phyloP scores from a whole-genome alignment of 805 yeast species.

The Yarrowia phangngaensis region DNA sequence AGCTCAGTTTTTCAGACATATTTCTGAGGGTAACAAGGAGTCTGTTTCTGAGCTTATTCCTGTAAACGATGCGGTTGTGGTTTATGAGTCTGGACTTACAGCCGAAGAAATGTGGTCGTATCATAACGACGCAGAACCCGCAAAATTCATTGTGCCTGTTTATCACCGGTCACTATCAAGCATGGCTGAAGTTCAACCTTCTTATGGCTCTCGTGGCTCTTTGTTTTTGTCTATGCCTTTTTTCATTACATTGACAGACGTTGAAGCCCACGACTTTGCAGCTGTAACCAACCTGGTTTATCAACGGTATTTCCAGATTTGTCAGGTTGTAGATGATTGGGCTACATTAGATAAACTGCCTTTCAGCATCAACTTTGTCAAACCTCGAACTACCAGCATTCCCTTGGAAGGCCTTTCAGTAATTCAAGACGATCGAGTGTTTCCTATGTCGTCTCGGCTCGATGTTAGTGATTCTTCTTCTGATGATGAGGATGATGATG shows the following conservation, averaged over 20 bases:
- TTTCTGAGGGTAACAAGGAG: slow-evolving; percentile 22
- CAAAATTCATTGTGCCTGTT: slow-evolving; percentile 32
- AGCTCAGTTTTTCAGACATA: slow-evolving; percentile 60
- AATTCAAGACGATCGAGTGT: slow-evolving; percentile 3
- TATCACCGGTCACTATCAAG: slow-evolving; percentile 27
- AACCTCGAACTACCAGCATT: slow-evolving; percentile 11
- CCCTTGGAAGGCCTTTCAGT: slow-evolving; percentile 12
- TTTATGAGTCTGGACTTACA: slow-evolving; percentile 28
- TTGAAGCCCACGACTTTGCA: slow-evolving; percentile 56
- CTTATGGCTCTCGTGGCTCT: slow-evolving; percentile 14
- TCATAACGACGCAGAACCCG: slow-evolving; percentile 9
- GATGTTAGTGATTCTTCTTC: slow-evolving; percentile 11
- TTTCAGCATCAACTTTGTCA: slow-evolving; percentile 1
- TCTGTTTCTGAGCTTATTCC: slow-evolving; percentile 17
- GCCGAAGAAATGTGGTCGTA: slow-evolving; percentile 24
- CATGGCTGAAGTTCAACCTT: background rate
- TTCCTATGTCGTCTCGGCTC: slow-evolving; percentile 16
- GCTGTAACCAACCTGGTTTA: slow-evolving; percentile 52
- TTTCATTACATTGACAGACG: slow-evolving; percentile 53
- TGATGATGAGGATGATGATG: too few species aligned
- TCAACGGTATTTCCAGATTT: slow-evolving; percentile 1
- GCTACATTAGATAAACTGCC: background rate
- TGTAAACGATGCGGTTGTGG: slow-evolving; percentile 30
- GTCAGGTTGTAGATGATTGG: slow-evolving; percentile 2
- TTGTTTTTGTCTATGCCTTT: slow-evolving; percentile 70